phyloP scores from a whole-genome alignment of 768 basidiomycete species.

The Dioszegia aurantiaca region DNA sequence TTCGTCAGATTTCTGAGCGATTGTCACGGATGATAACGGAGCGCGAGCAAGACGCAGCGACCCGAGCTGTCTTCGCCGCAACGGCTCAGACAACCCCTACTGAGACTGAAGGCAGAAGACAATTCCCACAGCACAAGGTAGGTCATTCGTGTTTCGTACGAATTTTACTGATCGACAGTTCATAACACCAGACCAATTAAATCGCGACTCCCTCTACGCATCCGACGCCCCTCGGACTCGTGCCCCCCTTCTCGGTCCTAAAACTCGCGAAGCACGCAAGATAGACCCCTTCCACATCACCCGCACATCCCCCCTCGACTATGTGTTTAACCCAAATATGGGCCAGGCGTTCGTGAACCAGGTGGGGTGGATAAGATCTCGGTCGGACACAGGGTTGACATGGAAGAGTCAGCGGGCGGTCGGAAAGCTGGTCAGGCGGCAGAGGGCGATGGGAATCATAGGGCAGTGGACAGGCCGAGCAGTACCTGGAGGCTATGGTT shows the following conservation, averaged over 20 bases:
- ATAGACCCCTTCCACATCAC: conserved; percentile 71
- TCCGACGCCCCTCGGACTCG: not conserved
- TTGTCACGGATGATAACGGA: too few species aligned
- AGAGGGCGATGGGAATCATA: conserved; percentile 86
- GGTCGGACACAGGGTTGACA: conserved; percentile 68
- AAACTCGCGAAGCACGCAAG: conserved; percentile 58
- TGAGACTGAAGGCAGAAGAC: conserved; percentile 3
- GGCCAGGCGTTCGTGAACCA: conserved; percentile 33
- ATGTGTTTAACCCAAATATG: conserved; percentile 54
- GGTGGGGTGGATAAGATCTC: conserved; percentile 64
- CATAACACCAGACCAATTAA: conserved; percentile 10
- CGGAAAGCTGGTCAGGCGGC: conserved; percentile 79
- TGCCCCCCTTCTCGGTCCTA: conserved; percentile 60
- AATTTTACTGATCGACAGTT: conserved; percentile 6
- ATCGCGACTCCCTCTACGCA: conserved; percentile 9
- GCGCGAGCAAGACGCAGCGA: not conserved
- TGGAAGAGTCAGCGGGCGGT: conserved; percentile 72
- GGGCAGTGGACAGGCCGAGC: conserved; percentile 31
- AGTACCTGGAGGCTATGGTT: conserved; percentile 27
- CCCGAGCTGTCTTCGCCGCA: not conserved
- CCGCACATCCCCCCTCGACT: conserved; percentile 68
- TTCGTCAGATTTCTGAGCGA: too few species aligned
- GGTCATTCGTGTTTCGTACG: not conserved
- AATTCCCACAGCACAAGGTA: not conserved
- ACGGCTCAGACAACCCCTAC: not conserved